Evolutionary conservation across 2,329 filamentous ascomycete genomes (phyloP), one percentile per base, ranked within the genome.

Genomic region (Penicillium sp.): DNA sequence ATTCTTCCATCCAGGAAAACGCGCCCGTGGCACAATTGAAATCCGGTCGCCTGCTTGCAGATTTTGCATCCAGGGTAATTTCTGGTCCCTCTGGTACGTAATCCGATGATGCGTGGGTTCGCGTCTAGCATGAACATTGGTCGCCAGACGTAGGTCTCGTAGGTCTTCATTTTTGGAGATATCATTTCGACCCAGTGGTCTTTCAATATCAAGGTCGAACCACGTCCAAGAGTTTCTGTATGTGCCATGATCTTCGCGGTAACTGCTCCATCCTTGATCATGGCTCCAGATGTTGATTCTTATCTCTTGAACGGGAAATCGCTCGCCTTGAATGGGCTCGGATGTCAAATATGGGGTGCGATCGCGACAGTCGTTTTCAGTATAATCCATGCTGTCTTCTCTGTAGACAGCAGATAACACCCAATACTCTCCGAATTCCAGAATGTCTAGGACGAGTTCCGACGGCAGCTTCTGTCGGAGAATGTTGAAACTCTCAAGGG

Each of bases 371-470:
- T 38, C 22, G 10, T 9, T 1, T 36, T 53, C 33, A 14, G 14
- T 22, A 12, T 43, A 59, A 6, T 5, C 25, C 10, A 33, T 5
- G 1, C 1, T 40, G 4, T 46, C 46, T 11, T 48, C 38, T 37
- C 50, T 42, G 17, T 22, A 3, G 22, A 17, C 30, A 4, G 16
- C 12, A 28, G 50, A 41, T 10, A 6, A 36, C n/a, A 59, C 11
- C 55, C 57, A 59, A 22, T 59, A 55, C 28, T 55, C 26, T 28
- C 55, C 50, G 7, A 52, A 45, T 28, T 44, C 50, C 31, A 57
- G 16, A 16, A 59, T 45, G 11, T 44, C 30, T 8, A 59, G 30
- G 5, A 42, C 50, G 26, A 59, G 44, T 40, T 59, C 57, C 12
- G 54, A 40, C 3, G 56, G 56, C 6, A 58, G 40, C 35, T 31